A percentile compares a stretch with the other conserved stretches of the same genome.
These are phyloP conservation scores for Dysphania ambrosioides DNA, from an alignment of 148 eudicot species.

Conservation along the genomic window DNA sequence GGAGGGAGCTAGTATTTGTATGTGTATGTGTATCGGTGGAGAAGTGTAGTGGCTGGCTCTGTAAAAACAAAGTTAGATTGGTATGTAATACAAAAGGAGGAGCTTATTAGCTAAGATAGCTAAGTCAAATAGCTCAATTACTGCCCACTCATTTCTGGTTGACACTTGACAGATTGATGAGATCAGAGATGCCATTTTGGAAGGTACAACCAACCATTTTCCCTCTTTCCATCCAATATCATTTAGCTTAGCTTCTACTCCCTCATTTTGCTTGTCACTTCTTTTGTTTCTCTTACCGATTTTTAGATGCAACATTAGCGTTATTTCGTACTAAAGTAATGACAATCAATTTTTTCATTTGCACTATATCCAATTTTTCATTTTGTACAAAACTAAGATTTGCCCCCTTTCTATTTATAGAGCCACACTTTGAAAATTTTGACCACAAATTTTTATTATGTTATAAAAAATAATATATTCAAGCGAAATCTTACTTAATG, in stretches of 20 bases:
- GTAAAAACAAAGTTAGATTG: constrained; percentile 10
- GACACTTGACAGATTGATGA: not conserved
- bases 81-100: constrained; percentile 6
- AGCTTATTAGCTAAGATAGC: constrained; percentile 15
- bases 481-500: no score
- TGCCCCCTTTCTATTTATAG: no score
- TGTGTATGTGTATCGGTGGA: not conserved
- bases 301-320: not conserved
- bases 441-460: no score
- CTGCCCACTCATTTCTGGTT: not conserved
- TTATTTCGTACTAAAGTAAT: not conserved
- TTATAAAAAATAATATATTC: no score
- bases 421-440: no score
- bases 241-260: no score
- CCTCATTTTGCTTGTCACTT: not conserved
- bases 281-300: not conserved
- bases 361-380: no score
- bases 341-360: no score
- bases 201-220: constrained; percentile 2
- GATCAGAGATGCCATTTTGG: constrained; percentile 11
- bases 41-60: not conserved
- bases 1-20: not conserved
- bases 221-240: no score
- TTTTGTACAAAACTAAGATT: no score
- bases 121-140: not conserved